phyloP scores from a whole-genome alignment of 371 early-diverging fungal genomes.

The Catenaria anguillulae region DNA sequence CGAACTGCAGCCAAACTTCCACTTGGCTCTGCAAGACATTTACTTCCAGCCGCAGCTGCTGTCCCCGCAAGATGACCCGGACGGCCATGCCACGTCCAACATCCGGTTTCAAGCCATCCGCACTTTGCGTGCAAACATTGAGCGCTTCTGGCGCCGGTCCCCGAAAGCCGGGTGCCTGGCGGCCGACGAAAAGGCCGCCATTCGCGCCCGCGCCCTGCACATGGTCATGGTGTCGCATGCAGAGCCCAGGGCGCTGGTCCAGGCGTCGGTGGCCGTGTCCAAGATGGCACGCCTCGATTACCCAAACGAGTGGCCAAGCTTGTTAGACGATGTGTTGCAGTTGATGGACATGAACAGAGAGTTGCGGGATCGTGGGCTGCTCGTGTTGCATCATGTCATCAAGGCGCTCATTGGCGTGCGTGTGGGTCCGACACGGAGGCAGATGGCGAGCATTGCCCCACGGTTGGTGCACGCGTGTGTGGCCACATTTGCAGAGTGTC shows the following conservation, averaged over 20 bases:
- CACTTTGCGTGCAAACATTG: not conserved
- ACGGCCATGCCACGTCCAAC: too few relatives aligned
- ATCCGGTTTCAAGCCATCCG: not conserved
- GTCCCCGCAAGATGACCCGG: not conserved
- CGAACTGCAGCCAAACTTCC: not conserved
- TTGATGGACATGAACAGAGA: not conserved
- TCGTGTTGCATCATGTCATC: not conserved
- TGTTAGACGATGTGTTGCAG: not conserved
- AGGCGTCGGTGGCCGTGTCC: not conserved
- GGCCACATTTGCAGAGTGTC: not conserved
- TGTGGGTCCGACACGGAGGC: not conserved
- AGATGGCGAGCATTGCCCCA: not conserved
- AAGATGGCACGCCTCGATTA: conserved; percentile 1
- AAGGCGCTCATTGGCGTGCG: not conserved
- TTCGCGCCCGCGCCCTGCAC: not conserved
- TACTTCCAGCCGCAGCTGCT: not conserved
- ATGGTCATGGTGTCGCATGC: not conserved
- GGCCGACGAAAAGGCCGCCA: not conserved
- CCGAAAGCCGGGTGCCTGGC: not conserved
- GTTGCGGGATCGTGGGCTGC: not conserved
- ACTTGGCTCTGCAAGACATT: not conserved
- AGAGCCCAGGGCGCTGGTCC: not conserved
- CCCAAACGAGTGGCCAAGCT: not conserved
- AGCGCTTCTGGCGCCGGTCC: not conserved
- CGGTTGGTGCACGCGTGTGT: not conserved